A percentile compares a stretch with the other conserved stretches of the same genome.
These are phyloP conservation scores for Iodosphaeria phyllophila DNA, from an alignment of 2,329 filamentous ascomycete genomes.

Conservation along the genomic window DNA sequence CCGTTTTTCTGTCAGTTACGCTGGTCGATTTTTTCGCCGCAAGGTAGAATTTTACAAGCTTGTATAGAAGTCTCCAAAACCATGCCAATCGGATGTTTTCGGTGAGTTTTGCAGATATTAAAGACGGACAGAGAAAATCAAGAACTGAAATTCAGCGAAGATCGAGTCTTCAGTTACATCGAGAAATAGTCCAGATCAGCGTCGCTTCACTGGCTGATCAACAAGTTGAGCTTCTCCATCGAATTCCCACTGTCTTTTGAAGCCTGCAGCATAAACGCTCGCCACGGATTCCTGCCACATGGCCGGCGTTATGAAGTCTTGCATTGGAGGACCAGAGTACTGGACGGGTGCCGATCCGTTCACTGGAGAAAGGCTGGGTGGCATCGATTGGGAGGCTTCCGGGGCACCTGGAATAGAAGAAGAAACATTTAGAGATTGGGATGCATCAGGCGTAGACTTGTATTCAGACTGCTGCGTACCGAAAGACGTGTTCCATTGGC, in stretches of 20 bases:
- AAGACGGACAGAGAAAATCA: neutral
- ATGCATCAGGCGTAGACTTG: conserved; percentile 23
- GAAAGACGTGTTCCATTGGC: conserved; percentile 92
- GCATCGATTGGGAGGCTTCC: conserved; percentile 32
- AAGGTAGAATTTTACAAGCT: no score
- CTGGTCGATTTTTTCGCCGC: no score
- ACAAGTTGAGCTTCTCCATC: conserved; percentile 16
- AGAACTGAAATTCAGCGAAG: neutral
- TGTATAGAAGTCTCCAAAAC: no score
- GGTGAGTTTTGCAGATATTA: no score
- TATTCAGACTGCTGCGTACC: conserved; percentile 43
- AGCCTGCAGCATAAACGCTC: conserved; percentile 45
- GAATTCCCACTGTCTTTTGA: conserved; percentile 45
- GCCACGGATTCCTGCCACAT: conserved; percentile 61
- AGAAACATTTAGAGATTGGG: conserved; percentile 31
- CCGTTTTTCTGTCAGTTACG: no score
- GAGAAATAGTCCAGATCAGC: conserved; percentile 6
- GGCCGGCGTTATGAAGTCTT: conserved; percentile 45
- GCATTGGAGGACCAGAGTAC: conserved; percentile 32
- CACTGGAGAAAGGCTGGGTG: conserved; percentile 22
- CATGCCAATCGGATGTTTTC: no score
- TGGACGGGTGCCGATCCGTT: conserved; percentile 27
- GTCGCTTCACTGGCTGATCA: conserved; percentile 13
- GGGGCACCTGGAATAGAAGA: conserved; percentile 32
- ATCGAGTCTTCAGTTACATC: neutral